Percentiles rank a stretch among this genome's conserved stretches.
Conservation (phyloP, 2,329 filamentous ascomycete genomes). For the Verticillium zaregamsianum region DNA sequence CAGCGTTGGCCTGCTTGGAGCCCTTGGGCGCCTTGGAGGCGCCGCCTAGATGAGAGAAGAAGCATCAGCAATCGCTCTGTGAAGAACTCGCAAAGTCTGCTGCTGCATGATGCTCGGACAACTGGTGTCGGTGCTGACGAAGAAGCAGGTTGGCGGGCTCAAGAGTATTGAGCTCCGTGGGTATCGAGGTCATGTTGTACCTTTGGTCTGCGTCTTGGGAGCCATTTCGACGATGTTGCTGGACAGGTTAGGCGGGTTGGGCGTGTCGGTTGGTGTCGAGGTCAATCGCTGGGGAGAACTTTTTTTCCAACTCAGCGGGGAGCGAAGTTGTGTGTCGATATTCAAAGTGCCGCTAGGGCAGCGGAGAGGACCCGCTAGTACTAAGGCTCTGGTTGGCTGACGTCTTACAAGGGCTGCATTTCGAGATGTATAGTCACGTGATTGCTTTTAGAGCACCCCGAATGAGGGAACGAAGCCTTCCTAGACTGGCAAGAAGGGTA, state of each 20-base stretch:
- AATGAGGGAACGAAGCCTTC: too few species aligned
- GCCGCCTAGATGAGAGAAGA: conserved; percentile 49
- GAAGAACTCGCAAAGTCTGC: conserved; percentile 74
- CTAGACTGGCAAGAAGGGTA: too few species aligned
- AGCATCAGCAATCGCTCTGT: conserved; percentile 70
- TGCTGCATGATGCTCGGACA: conserved; percentile 58
- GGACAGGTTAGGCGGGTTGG: conserved; percentile 15
- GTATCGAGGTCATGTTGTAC: conserved; percentile 19
- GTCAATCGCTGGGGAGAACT: not conserved
- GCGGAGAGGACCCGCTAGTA: not conserved
- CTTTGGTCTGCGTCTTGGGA: conserved; percentile 35
- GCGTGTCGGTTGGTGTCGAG: conserved; percentile 9
- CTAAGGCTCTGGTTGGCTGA: not conserved
- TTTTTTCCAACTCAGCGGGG: not conserved
- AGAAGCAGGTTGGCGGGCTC: conserved; percentile 3
- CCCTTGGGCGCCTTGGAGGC: conserved; percentile 53
- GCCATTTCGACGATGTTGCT: conserved; percentile 26
- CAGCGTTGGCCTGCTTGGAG: conserved; percentile 84
- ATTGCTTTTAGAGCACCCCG: not conserved
- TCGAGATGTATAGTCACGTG: not conserved
- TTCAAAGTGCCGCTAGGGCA: not conserved
- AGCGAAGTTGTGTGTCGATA: conserved; percentile 2
- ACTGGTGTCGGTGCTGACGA: conserved; percentile 5
- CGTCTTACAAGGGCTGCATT: not conserved
- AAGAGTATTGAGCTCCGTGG: not conserved